Percentiles rank a stretch among this genome's conserved stretches.
These are phyloP conservation scores for Populus alba DNA, from an alignment of 345 rosid genomes.

Conservation along the genomic window DNA sequence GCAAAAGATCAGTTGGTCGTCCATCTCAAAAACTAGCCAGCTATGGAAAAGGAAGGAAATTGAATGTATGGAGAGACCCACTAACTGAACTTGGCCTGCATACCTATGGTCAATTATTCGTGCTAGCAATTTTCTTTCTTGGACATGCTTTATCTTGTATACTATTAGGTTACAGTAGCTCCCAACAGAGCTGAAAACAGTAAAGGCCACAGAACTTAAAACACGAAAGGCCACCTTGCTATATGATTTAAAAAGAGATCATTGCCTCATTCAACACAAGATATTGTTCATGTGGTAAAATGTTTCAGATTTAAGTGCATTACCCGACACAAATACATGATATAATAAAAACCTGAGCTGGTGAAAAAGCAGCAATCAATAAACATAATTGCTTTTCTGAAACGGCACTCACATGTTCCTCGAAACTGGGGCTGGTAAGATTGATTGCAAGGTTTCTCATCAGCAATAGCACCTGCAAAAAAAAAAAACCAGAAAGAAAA, in stretches of 20 bases:
- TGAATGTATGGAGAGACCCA: not conserved
- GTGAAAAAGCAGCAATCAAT: not conserved
- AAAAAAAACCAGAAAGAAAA: conserved; percentile 17
- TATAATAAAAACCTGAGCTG: not conserved
- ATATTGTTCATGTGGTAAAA: not conserved
- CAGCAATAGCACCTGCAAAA: conserved; percentile 65
- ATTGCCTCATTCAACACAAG: not conserved
- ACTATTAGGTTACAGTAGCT: not conserved
- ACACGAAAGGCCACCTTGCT: not conserved
- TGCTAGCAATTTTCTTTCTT: not conserved
- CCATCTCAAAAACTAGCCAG: conserved; percentile 2
- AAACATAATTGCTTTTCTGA: conserved; percentile 8
- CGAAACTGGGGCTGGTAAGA: conserved; percentile 79
- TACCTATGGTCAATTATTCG: not conserved
- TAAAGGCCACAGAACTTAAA: not conserved
- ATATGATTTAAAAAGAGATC: not conserved
- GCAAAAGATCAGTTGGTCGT: not conserved
- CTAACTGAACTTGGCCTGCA: not conserved
- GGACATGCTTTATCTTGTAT: not conserved
- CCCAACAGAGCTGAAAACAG: not conserved
- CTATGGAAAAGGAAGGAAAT: conserved; percentile 1
- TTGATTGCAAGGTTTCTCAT: conserved; percentile 95
- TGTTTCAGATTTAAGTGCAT: not conserved
- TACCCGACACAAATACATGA: not conserved
- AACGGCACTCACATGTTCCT: conserved; percentile 74